A percentile compares a stretch with the other conserved stretches of the same genome.
Conservation (phyloP, 2,329 filamentous ascomycete genomes). For the Pseudogymnoascus sp. region DNA sequence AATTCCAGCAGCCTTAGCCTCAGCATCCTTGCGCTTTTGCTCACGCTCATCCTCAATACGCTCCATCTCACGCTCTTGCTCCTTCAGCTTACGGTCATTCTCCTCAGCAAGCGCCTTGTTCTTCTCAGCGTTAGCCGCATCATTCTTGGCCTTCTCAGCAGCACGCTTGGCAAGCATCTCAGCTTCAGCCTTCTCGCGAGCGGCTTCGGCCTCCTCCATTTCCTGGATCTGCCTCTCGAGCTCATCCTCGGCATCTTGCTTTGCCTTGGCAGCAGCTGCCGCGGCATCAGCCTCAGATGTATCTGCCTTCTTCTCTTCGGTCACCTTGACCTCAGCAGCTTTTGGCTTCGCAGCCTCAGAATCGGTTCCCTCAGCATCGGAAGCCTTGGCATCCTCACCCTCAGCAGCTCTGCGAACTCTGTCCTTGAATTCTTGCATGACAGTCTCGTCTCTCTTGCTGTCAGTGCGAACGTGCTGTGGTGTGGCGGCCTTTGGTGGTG, state of each 20-base stretch:
- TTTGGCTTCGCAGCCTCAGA: slow-evolving; percentile 24
- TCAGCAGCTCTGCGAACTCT: slow-evolving; percentile 35
- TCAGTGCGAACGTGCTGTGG: slow-evolving; percentile 63
- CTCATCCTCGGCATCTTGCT: slow-evolving; percentile 46
- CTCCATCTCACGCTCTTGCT: slow-evolving; percentile 67
- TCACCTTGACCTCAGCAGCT: slow-evolving; percentile 28
- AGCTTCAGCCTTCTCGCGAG: slow-evolving; percentile 27
- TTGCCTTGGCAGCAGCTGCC: slow-evolving; percentile 31
- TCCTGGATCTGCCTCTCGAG: slow-evolving; percentile 54
- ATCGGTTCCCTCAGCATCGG: slow-evolving; percentile 27
- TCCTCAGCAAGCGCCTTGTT: slow-evolving; percentile 44
- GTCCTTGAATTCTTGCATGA: slow-evolving; percentile 69
- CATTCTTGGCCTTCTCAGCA: slow-evolving; percentile 29
- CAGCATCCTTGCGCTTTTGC: slow-evolving; percentile 47
- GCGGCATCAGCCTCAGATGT: slow-evolving; percentile 27
- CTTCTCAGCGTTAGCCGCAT: slow-evolving; percentile 39
- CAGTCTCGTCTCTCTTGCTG: slow-evolving; percentile 77
- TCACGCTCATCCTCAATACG: slow-evolving; percentile 65
- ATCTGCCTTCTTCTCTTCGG: slow-evolving; percentile 20
- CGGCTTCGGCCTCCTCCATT: slow-evolving; percentile 38
- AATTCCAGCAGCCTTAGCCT: slow-evolving; percentile 25
- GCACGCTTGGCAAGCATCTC: slow-evolving; percentile 20
- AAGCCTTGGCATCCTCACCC: slow-evolving; percentile 27
- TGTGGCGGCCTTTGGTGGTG: slow-evolving; percentile 68
- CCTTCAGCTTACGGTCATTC: slow-evolving; percentile 59